These are phyloP conservation scores for Schoenoplectus triqueter DNA, from an alignment of 202 grass and related monocot species.

Conservation along the genomic window DNA sequence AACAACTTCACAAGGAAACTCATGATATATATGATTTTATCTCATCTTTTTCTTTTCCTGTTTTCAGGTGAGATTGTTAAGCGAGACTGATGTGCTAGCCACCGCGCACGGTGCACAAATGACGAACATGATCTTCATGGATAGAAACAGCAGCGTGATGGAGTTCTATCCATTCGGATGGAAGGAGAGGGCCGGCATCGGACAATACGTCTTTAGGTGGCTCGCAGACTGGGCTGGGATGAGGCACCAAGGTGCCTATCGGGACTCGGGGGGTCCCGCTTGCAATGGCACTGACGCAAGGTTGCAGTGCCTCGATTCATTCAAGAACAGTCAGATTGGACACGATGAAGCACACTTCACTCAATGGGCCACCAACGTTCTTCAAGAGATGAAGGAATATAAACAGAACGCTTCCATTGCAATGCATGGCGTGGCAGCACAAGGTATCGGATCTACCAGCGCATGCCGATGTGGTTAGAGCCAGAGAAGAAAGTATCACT, in stretches of 20 bases:
- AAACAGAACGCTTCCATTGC: constrained; percentile 30
- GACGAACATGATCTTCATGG: constrained; percentile 79
- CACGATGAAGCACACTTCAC: constrained; percentile 53
- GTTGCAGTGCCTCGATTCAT: constrained; percentile 35
- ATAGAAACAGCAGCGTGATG: constrained; percentile 61
- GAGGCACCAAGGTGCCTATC: constrained; percentile 61
- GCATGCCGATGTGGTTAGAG: not conserved
- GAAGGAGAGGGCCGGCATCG: constrained; percentile 47
- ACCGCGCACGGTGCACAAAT: constrained; percentile 66
- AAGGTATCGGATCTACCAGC: not conserved
- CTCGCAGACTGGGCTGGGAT: constrained; percentile 52
- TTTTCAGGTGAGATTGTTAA: constrained; percentile 60
- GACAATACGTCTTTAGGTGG: constrained; percentile 69
- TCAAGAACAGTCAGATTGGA: constrained; percentile 52
- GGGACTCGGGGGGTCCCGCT: constrained; percentile 40
- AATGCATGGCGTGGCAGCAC: not conserved
- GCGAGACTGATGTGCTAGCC: constrained; percentile 56
- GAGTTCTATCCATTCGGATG: constrained; percentile 75
- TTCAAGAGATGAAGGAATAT: constrained; percentile 45
- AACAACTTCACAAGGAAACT: not conserved
- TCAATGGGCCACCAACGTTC: constrained; percentile 48
- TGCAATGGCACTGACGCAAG: constrained; percentile 6
- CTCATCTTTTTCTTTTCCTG: not conserved
- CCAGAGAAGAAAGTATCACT: not conserved
- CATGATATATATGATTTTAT: too few species aligned